Evolutionary conservation across 768 basidiomycete genomes (phyloP).

Genomic region (Ramaria sp.): DNA sequence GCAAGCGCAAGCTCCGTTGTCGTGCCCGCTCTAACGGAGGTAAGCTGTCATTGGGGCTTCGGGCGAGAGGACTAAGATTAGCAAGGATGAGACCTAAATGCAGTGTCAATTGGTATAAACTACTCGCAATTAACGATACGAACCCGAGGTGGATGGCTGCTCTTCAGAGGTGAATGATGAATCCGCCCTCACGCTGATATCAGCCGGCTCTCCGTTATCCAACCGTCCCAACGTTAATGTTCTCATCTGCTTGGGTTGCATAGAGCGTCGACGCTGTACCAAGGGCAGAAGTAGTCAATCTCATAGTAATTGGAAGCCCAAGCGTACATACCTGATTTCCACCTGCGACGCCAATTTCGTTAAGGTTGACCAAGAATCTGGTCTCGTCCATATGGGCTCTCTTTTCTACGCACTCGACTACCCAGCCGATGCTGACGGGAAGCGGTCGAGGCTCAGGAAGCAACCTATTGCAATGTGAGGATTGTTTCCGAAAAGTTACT

Average conservation of each 20-base stretch:
- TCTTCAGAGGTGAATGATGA: constrained; percentile 10
- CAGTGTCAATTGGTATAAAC: constrained; percentile 2
- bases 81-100: constrained; percentile 22
- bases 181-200: constrained; percentile 2
- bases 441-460: constrained; percentile 58
- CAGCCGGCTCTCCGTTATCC: not conserved
- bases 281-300: not conserved
- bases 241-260: constrained; percentile 50
- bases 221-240: constrained; percentile 7
- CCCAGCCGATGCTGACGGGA: constrained; percentile 83
- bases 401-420: constrained; percentile 76
- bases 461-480: constrained; percentile 26
- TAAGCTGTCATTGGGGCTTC: constrained; percentile 37
- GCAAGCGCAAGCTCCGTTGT: constrained; percentile 23
- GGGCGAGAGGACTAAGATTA: constrained; percentile 12
- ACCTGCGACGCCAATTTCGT: constrained; percentile 47
- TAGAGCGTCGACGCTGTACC: constrained; percentile 57
- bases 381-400: constrained; percentile 52
- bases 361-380: constrained; percentile 55
- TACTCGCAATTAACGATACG: not conserved
- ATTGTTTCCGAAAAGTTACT: not conserved
- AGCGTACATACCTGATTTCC: constrained; percentile 43
- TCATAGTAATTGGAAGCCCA: not conserved
- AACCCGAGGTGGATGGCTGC: constrained; percentile 14
- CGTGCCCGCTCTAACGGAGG: constrained; percentile 62